Base-by-base conservation (phyloP, 257 asterid genomes). In the Nicotiana undulata region DNA sequence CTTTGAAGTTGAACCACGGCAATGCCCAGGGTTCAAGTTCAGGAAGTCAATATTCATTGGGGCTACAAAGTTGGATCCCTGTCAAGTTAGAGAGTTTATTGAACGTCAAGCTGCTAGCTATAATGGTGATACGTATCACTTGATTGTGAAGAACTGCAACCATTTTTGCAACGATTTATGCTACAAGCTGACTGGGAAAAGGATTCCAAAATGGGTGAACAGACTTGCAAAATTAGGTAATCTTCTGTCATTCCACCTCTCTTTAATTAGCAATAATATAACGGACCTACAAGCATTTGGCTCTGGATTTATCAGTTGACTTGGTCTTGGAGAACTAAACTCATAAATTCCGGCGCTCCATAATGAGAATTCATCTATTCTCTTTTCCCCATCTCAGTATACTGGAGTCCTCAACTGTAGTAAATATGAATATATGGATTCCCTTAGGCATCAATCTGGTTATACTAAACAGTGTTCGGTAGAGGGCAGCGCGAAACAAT, bases 151-250 rank as follows among this genome's bases (percentile, higher is more conserved):
- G 91, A 95, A 95, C 85, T 95, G 98, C 87, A 95, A 95, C 83
- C 98, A 95, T 88, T 95, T 95, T 77, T 95, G 97, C 92, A 89
- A 93, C 81, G 98, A 95, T 67, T 84, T 90, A 75, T 92, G 98
- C 85, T 77, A 85, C 89, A 88, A 91, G 88, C 87, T 95, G 64
- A 93, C 98, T 0, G 97, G 98, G 52, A 91, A 94, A 83, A 83
- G 76, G 82, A 92, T 90, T 55, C 98, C 98, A 70, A 92, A 92
- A 80, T 95, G 98, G 98, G 97, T 95, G 17, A 93, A 95, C 89
- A 93, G 98, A 29, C 91, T 93, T 65, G 98, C 98, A 59, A 93
- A 90, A 85, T 87, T 95, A 88, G 98, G 98, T 92, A 87, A 5
- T 75, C 63, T 29, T 78, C 51, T 52, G 20, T 63, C 44, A 12